A percentile compares a stretch with the other conserved stretches of the same genome.
phyloP scores from a whole-genome alignment of 2,329 filamentous ascomycete genomes.

The Botrytis paeoniae region DNA sequence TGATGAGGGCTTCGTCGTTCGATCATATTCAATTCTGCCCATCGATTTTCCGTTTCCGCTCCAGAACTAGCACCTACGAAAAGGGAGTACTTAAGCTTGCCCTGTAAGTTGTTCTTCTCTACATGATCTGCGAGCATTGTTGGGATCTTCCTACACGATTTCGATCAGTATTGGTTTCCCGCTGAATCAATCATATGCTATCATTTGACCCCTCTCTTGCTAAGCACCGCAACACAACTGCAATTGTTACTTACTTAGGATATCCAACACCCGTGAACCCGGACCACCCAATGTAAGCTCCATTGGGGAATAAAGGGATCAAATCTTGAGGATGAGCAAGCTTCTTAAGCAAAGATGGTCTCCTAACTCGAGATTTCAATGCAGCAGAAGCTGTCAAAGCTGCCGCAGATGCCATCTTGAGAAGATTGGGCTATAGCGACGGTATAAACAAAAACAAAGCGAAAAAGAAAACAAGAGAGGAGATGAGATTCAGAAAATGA shows the following conservation, averaged over 20 bases:
- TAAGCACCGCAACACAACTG: neutral
- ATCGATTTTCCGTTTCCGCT: conserved; percentile 82
- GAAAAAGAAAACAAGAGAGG: neutral
- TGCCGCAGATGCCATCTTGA: conserved; percentile 32
- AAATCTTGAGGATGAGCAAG: conserved; percentile 76
- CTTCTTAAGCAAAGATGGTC: conserved; percentile 77
- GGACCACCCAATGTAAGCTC: conserved; percentile 85
- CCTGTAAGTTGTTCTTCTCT: conserved; percentile 80
- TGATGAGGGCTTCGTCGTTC: conserved; percentile 81
- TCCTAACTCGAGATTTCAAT: conserved; percentile 70
- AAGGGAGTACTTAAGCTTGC: conserved; percentile 78
- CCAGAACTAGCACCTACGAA: conserved; percentile 90
- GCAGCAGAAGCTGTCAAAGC: conserved; percentile 43
- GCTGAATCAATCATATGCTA: neutral
- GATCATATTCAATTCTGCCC: conserved; percentile 89
- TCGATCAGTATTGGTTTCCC: conserved; percentile 6
- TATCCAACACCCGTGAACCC: conserved; percentile 90
- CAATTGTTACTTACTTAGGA: conserved; percentile 62
- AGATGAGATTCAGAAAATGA: neutral
- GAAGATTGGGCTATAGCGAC: neutral
- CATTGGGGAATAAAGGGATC: conserved; percentile 77
- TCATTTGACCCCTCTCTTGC: neutral
- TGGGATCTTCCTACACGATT: conserved; percentile 66
- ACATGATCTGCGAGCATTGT: conserved; percentile 84
- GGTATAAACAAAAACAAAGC: neutral